Evolutionary conservation across 2,329 filamentous ascomycete genomes (phyloP).

Genomic region (Cladosporium phlei): DNA sequence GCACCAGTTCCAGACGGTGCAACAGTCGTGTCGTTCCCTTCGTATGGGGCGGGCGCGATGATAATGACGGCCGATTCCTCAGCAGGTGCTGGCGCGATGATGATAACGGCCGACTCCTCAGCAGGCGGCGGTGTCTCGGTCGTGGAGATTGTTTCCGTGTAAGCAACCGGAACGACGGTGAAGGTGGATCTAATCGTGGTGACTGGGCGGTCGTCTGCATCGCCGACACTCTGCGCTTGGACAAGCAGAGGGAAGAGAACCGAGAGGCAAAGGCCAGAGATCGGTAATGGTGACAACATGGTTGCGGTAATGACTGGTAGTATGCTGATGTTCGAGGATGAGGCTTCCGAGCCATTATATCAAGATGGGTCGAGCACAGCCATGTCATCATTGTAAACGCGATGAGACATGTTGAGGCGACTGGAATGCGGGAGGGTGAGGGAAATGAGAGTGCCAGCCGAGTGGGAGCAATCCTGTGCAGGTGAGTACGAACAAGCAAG

Average conservation of each 20-base stretch:
- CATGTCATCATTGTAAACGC: slow-evolving; percentile 9
- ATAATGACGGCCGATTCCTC: too few relatives aligned
- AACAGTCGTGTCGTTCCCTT: too few relatives aligned
- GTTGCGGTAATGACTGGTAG: neutral
- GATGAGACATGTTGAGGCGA: slow-evolving; percentile 4
- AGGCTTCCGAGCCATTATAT: neutral
- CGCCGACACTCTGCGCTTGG: slow-evolving; percentile 1
- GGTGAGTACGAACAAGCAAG: slow-evolving; percentile 1
- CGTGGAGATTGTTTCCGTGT: too few relatives aligned
- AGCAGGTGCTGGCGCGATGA: too few relatives aligned
- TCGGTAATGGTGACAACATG: neutral
- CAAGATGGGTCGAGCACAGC: neutral
- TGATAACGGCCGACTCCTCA: too few relatives aligned
- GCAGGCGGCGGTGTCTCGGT: neutral
- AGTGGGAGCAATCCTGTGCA: slow-evolving; percentile 5
- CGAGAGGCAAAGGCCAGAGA: neutral
- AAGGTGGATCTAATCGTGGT: neutral
- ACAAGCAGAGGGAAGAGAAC: neutral
- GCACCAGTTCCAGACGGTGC: too few relatives aligned
- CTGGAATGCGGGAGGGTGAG: slow-evolving; percentile 10
- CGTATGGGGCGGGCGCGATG: too few relatives aligned
- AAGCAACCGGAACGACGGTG: slow-evolving; percentile 1
- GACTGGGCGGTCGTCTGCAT: neutral
- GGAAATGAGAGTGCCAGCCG: slow-evolving; percentile 7
- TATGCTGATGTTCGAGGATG: too few relatives aligned